Evolutionary conservation across 164 flowering plant species (phyloP).

Genomic region (Akebia trifoliata): DNA sequence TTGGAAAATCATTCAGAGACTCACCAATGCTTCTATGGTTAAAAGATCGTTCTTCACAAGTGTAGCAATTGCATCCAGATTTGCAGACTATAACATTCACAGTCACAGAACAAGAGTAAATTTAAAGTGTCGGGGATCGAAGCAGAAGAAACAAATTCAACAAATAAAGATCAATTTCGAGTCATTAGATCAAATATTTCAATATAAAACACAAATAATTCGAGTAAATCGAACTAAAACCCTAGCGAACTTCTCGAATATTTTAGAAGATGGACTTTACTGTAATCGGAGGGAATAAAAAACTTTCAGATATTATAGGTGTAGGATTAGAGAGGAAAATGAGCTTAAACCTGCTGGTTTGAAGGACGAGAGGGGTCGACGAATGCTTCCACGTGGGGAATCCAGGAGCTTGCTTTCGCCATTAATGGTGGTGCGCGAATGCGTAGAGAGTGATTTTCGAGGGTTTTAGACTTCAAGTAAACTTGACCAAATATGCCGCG

Average conservation of each 20-base stretch:
- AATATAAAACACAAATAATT: not conserved
- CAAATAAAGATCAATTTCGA: not conserved
- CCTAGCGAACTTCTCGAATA: not conserved
- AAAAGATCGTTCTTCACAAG: conserved; percentile 53
- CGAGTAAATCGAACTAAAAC: not conserved
- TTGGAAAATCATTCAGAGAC: not conserved
- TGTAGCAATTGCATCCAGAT: conserved; percentile 51
- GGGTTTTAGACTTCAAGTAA: too few species aligned
- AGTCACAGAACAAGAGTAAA: not conserved
- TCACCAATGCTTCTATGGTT: conserved; percentile 50
- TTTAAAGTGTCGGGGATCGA: conserved; percentile 1
- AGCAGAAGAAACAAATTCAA: not conserved
- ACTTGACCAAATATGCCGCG: too few species aligned
- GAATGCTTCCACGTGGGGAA: conserved; percentile 59
- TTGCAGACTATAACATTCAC: conserved; percentile 42
- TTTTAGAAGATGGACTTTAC: not conserved
- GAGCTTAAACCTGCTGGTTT: conserved; percentile 54
- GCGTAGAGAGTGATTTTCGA: too few species aligned
- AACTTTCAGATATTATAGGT: not conserved
- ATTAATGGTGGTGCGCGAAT: too few species aligned
- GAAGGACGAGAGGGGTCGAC: conserved; percentile 54
- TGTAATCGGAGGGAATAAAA: not conserved
- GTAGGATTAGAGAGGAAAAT: not conserved
- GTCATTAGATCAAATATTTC: not conserved
- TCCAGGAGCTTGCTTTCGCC: conserved; percentile 43